phyloP scores from a whole-genome alignment of 805 yeast genomes.

The Kluyveromyces wickerhamii region DNA sequence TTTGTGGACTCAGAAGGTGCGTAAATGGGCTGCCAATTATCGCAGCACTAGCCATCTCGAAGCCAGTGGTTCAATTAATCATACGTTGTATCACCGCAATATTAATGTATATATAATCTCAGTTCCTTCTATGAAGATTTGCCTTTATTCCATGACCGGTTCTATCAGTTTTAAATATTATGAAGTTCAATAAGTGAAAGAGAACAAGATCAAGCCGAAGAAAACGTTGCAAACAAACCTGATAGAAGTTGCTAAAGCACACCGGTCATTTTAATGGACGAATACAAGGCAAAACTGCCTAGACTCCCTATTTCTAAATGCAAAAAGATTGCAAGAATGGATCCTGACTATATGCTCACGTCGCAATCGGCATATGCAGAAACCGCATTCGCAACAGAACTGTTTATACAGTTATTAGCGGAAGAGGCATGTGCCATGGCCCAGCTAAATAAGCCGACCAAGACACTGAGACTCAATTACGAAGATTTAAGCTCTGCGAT shows the following conservation, averaged over 20 bases:
- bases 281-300: conserved; percentile 10
- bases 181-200: too few species aligned
- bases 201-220: too few species aligned
- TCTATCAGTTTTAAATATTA: too few species aligned
- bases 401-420: conserved; percentile 17
- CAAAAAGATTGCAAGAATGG: conserved; percentile 23
- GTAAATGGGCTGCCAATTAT: too few species aligned
- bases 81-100: too few species aligned
- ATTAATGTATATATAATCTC: too few species aligned
- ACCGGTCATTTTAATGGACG: conserved; percentile 1
- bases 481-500: conserved; percentile 19
- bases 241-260: not conserved
- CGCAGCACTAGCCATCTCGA: too few species aligned
- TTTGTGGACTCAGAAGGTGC: too few species aligned
- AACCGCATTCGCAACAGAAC: conserved; percentile 22
- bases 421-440: conserved; percentile 17
- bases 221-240: too few species aligned
- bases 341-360: conserved; percentile 21
- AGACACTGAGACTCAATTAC: conserved; percentile 17
- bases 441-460: conserved; percentile 14
- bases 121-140: too few species aligned
- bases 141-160: too few species aligned
- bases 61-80: too few species aligned
- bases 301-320: conserved; percentile 21
- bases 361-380: conserved; percentile 19